These are phyloP conservation scores for Graphiopsis chlorocephala DNA, from an alignment of 2,329 filamentous ascomycete genomes.

Conservation along the genomic window DNA sequence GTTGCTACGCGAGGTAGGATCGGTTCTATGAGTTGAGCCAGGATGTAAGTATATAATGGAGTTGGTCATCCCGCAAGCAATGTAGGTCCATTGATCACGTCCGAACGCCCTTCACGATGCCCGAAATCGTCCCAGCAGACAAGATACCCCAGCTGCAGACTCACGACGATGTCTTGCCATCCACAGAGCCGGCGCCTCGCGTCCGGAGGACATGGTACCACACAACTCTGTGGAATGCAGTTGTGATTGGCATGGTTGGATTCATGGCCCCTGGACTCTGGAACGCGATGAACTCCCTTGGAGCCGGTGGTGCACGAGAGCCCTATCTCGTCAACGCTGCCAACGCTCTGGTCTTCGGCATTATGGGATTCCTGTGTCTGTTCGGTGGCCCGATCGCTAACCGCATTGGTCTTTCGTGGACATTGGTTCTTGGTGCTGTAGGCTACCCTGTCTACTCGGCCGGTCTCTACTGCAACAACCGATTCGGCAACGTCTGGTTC, in stretches of 20 bases:
- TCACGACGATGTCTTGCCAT: slow-evolving; percentile 1
- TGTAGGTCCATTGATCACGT: neutral
- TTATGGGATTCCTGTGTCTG: slow-evolving; percentile 48
- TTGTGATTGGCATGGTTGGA: slow-evolving; percentile 52
- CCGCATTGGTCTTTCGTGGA: slow-evolving; percentile 48
- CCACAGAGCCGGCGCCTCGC: slow-evolving; percentile 8
- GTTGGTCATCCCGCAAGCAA: neutral
- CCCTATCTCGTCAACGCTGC: slow-evolving; percentile 53
- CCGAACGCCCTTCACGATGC: neutral
- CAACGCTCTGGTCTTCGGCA: slow-evolving; percentile 51
- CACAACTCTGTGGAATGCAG: slow-evolving; percentile 54
- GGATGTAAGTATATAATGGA: slow-evolving; percentile 1
- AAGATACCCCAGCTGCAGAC: neutral
- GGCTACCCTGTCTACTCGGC: slow-evolving; percentile 51
- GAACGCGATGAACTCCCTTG: slow-evolving; percentile 56
- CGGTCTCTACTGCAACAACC: slow-evolving; percentile 51
- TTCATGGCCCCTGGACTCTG: slow-evolving; percentile 53
- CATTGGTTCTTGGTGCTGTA: slow-evolving; percentile 45
- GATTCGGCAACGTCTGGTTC: slow-evolving; percentile 53
- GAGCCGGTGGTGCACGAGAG: slow-evolving; percentile 52
- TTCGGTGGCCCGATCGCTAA: slow-evolving; percentile 51
- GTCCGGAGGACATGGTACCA: slow-evolving; percentile 46
- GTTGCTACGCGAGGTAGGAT: neutral
- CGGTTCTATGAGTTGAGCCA: neutral
- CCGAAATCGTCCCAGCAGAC: slow-evolving; percentile 9